Evolutionary conservation across 176 grass and related monocot species (phyloP).

Genomic region (Alopecurus myosuroides): DNA sequence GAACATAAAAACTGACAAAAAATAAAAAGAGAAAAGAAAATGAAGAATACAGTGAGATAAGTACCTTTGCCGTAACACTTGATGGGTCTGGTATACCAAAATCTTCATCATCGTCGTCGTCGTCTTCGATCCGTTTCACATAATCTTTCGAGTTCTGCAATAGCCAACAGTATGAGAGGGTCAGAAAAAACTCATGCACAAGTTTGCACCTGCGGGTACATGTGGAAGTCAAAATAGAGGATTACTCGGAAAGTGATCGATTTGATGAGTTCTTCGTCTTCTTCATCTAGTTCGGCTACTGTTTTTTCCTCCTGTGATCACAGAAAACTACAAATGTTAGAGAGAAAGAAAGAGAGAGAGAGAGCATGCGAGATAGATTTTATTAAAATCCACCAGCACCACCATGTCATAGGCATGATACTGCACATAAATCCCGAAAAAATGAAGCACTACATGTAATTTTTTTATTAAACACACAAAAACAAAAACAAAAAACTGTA

Average conservation of each 20-base stretch:
- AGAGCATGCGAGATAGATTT: background rate
- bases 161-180: background rate
- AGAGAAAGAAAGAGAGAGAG: background rate
- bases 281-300: conserved; percentile 72
- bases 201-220: conserved; percentile 10
- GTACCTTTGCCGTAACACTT: conserved; percentile 38
- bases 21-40: background rate
- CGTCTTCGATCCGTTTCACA: conserved; percentile 70
- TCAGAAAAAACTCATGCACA: background rate
- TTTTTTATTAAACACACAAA: background rate
- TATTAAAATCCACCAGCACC: background rate
- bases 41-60: background rate
- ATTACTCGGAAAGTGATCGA: conserved; percentile 80
- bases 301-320: conserved; percentile 50
- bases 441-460: background rate
- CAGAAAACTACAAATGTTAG: conserved; percentile 22
- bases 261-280: conserved; percentile 87
- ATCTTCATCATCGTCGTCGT: conserved; percentile 48
- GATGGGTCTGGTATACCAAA: conserved; percentile 17
- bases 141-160: conserved; percentile 83
- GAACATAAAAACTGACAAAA: background rate
- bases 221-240: conserved; percentile 13
- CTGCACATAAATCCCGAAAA: background rate
- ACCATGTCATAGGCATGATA: conserved; percentile 7
- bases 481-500: background rate